Evolutionary conservation across 805 yeast species (phyloP), one percentile per base, ranked within the genome.

Genomic region (Spathaspora gorwiae): DNA sequence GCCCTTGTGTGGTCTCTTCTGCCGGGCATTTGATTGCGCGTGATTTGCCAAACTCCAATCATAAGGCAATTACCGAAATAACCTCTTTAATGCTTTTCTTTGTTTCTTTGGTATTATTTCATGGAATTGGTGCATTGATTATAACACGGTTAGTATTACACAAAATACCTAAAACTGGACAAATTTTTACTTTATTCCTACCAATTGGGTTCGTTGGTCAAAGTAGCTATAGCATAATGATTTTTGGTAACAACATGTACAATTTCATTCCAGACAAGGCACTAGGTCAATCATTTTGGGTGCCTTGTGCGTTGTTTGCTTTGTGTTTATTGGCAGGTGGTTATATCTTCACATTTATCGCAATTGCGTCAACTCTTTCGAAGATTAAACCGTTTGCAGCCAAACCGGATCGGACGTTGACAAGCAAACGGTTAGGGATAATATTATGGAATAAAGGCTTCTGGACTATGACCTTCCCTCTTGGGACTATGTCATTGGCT

Each of bases 191-290:
- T 14, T 62, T 79, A 40, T 86, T 87, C 56, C 72, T 87, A 43
- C 88, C 92, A 1, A 66, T 87, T 37, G 96, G 96, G 7, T 82
- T 88, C 35, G 60, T 84, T 58, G 96, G 96, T 13, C 96, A 89
- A 61, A 94, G 90, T 2, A 75, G 85, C 1, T 85, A 70, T 61
- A 86, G 85, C 1, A 72, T 84, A 13, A 64, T 82, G 53, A 62
- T 78, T 44, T 64, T 81, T 46, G 81, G 85, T 7, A 55, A 60
- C 26, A 74, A 78, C 55, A 57, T 56, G 43, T 44, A 55, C 52
- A 19, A 54, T 37, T 38, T 64, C 13, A 40, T 62, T 27, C 34
- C 47, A 3, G 41, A 45, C 26, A 50, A 61, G 33, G 43, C 38
- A 40, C 61, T 59, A 42, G 54, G 48, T 40, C 50, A 53, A 12